phyloP scores from a whole-genome alignment of 2,329 filamentous ascomycete species.

The Cladosporium halotolerans region DNA sequence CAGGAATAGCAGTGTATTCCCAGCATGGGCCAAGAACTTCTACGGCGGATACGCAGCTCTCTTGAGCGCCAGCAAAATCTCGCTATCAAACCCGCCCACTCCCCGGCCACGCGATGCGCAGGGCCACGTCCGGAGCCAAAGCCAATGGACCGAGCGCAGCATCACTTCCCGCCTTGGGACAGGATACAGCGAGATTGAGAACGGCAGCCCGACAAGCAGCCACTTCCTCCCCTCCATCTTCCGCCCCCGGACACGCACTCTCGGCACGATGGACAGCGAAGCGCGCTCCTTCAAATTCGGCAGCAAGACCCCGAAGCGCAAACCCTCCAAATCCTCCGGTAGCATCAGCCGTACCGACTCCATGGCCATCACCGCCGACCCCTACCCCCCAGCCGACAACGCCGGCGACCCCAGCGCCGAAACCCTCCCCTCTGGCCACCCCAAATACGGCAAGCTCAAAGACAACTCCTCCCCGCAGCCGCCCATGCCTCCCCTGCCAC shows the following conservation, averaged over 20 bases:
- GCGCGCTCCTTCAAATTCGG: conserved; percentile 18
- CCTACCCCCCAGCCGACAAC: conserved; percentile 7
- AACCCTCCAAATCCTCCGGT: conserved; percentile 6
- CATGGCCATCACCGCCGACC: conserved; percentile 21
- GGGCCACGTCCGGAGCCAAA: conserved; percentile 20
- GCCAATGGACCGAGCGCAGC: conserved; percentile 27
- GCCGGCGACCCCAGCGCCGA: conserved; percentile 15
- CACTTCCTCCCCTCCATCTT: conserved; percentile 32
- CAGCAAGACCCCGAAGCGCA: conserved; percentile 10
- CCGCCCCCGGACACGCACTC: conserved; percentile 26
- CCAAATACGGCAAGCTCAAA: conserved; percentile 25
- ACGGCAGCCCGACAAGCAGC: conserved; percentile 25
- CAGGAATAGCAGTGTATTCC: conserved; percentile 28
- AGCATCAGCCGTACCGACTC: conserved; percentile 18
- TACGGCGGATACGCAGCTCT: conserved; percentile 26
- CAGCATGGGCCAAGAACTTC: conserved; percentile 32
- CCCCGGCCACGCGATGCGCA: conserved; percentile 6
- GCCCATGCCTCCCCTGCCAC: conserved; percentile 18
- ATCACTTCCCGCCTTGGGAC: conserved; percentile 28
- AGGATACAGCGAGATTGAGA: conserved; percentile 23
- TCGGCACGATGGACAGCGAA: conserved; percentile 17
- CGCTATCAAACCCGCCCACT: conserved; percentile 19
- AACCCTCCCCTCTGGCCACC: conserved; percentile 25
- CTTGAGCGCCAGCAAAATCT: conserved; percentile 24
- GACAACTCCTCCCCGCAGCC: conserved; percentile 15